Percentiles rank a stretch among this genome's conserved stretches.
phyloP scores from a whole-genome alignment of 805 yeast genomes.

The Peterozyma xylosa region DNA sequence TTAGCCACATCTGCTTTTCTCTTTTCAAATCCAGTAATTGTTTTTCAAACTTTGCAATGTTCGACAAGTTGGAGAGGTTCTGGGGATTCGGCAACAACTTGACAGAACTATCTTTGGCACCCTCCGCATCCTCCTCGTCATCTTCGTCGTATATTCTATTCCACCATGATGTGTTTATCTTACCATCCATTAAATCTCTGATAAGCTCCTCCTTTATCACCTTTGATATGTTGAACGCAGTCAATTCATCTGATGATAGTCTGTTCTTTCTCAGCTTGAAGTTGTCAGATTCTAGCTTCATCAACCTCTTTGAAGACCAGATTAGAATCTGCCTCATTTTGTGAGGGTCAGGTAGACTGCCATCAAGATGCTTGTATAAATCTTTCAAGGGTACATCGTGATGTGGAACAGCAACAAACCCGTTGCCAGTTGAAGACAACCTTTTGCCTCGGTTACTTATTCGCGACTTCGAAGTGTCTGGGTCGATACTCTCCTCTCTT shows the following conservation, averaged over 20 bases:
- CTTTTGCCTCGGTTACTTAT: constrained; percentile 60
- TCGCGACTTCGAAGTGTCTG: constrained; percentile 16
- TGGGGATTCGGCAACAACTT: constrained; percentile 50
- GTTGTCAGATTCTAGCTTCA: constrained; percentile 21
- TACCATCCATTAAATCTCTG: constrained; percentile 50
- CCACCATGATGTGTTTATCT: constrained; percentile 66
- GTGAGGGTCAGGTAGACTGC: constrained; percentile 61
- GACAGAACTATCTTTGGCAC: constrained; percentile 20
- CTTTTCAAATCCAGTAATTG: constrained; percentile 34
- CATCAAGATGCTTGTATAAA: constrained; percentile 56
- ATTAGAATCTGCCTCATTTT: constrained; percentile 60
- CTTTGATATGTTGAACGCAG: constrained; percentile 45
- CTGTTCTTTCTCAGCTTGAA: constrained; percentile 9
- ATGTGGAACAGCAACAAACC: constrained; percentile 62
- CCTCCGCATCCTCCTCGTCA: constrained; percentile 16
- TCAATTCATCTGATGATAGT: constrained; percentile 25
- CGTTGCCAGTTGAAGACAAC: constrained; percentile 69
- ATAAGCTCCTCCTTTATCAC: constrained; percentile 59
- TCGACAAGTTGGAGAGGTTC: constrained; percentile 43
- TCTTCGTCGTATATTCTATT: constrained; percentile 23
- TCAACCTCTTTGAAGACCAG: constrained; percentile 56
- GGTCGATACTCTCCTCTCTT: background rate
- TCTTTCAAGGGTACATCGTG: constrained; percentile 45
- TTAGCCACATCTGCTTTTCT: constrained; percentile 41
- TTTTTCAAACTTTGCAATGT: constrained; percentile 35